Base-by-base conservation (phyloP, 106 monocot genomes). In the Dactylorhiza incarnata region DNA sequence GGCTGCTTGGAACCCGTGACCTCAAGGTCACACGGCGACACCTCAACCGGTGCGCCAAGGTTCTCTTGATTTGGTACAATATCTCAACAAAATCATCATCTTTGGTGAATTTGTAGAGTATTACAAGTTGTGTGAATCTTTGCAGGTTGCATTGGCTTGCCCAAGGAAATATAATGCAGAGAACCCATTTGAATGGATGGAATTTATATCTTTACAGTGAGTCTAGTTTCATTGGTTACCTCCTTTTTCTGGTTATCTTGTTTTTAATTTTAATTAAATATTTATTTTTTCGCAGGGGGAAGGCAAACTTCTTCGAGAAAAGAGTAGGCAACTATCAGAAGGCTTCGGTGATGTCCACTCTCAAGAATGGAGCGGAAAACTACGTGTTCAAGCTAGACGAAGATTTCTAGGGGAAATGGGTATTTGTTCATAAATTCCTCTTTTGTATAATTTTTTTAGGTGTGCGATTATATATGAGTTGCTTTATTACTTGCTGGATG, bases 141-240 rank as follows among this genome's bases (percentile, higher is more conserved):
- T 65, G 5, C 63, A 82, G 82, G 77, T 82, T 77, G 48, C 77
- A 0, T 56, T 82, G 52, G 78, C 74, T 11, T 78, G 68, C 59
- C 74, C 56, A 23, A 83, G 25, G 53, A 83, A 58, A 49, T 83
- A 83, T 25, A 78, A 78, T 59, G 83, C 58, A 11, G 68, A 78
- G 3, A 83, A 83, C 74, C 83, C 83, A 0, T 83, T 83, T 74
- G 83, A 83, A 1, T 83, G 83, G 83, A 83, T 83, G 83, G 83
- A 83, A 68, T 78, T 75, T 45, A 83, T 83, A 74, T 83, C 83
- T n/a, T 45, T 83, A 68, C 83, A 83, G 82, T 82, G 54, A 82
- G 82, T 82, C 52, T 12, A 44, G 37, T 17, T 37, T 51, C 11
- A 25, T 9, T 13, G 26, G 3, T 50, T 19, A 50, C 26, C 12